phyloP scores from a whole-genome alignment of 805 yeast species.

The Ogataea naganishii region DNA sequence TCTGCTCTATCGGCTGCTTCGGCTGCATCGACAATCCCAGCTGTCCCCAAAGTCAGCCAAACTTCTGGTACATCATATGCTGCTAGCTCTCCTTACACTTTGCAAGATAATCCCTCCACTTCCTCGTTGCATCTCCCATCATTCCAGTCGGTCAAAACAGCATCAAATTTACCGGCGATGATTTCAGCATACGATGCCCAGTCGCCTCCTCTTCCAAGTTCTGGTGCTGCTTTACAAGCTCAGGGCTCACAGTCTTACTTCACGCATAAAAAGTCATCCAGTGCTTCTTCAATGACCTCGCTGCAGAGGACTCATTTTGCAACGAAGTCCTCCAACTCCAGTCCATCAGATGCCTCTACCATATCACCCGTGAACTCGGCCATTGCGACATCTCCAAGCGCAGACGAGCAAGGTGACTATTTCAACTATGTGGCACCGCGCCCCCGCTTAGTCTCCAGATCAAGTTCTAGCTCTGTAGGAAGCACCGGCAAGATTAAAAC shows the following conservation, averaged over 20 bases:
- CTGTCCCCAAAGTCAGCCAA: too few relatives aligned
- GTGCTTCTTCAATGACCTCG: neutral
- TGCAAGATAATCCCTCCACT: too few relatives aligned
- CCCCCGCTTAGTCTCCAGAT: slow-evolving; percentile 12
- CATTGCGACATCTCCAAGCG: too few relatives aligned
- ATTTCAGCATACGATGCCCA: slow-evolving; percentile 6
- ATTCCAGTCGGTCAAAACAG: slow-evolving; percentile 14
- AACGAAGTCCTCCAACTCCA: slow-evolving; percentile 1
- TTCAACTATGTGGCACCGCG: slow-evolving; percentile 21
- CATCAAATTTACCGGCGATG: slow-evolving; percentile 7
- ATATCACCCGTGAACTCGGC: too few relatives aligned
- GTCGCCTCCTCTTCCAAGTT: slow-evolving; percentile 9
- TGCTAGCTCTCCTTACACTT: too few relatives aligned
- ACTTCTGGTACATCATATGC: too few relatives aligned
- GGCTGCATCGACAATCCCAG: too few relatives aligned
- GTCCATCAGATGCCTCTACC: slow-evolving; percentile 1
- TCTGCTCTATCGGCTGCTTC: too few relatives aligned
- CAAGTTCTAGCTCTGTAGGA: slow-evolving; percentile 2
- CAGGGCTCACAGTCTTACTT: neutral
- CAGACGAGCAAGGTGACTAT: slow-evolving; percentile 13
- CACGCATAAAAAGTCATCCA: neutral
- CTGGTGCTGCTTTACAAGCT: slow-evolving; percentile 2
- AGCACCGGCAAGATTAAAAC: neutral
- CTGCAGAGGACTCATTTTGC: neutral
- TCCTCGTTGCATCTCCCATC: slow-evolving; percentile 17